Evolutionary conservation across 2,329 filamentous ascomycete species (phyloP).

Genomic region (Rutstroemia sp.): DNA sequence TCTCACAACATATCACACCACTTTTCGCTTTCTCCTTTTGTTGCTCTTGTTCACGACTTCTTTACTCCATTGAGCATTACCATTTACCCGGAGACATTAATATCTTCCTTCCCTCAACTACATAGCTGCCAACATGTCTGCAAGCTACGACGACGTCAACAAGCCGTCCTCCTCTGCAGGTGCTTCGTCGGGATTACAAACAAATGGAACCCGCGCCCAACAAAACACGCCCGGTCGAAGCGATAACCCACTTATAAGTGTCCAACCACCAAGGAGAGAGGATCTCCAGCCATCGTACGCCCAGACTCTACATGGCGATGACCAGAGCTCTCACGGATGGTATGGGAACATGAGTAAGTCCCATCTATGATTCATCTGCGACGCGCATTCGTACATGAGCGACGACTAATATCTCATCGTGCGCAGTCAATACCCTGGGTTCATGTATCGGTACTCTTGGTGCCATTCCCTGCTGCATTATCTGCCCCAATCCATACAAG

Average conservation of each 20-base stretch:
- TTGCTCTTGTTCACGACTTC: too few relatives aligned
- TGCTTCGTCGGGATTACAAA: not conserved
- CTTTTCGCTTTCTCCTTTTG: too few relatives aligned
- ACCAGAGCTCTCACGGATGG: slow-evolving; percentile 73
- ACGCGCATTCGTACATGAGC: not conserved
- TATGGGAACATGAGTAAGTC: slow-evolving; percentile 77
- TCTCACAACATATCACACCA: too few relatives aligned
- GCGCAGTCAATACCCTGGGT: slow-evolving; percentile 65
- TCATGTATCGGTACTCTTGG: slow-evolving; percentile 68
- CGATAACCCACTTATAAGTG: slow-evolving; percentile 49
- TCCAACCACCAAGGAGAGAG: slow-evolving; percentile 72
- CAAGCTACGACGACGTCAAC: not conserved
- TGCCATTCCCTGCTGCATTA: slow-evolving; percentile 83
- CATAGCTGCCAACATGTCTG: not conserved
- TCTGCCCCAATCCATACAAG: slow-evolving; percentile 95
- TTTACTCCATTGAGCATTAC: too few relatives aligned
- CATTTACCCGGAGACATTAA: too few relatives aligned
- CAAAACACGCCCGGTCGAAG: slow-evolving; percentile 15
- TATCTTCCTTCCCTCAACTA: not conserved
- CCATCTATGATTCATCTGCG: not conserved
- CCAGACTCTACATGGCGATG: slow-evolving; percentile 52
- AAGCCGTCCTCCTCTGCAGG: not conserved
- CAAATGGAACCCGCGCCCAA: slow-evolving; percentile 14
- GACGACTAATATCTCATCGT: not conserved
- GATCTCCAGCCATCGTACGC: slow-evolving; percentile 73